These are phyloP conservation scores for Neurospora crassa DNA, from an alignment of 2,329 filamentous ascomycete species.

Conservation along the genomic window DNA sequence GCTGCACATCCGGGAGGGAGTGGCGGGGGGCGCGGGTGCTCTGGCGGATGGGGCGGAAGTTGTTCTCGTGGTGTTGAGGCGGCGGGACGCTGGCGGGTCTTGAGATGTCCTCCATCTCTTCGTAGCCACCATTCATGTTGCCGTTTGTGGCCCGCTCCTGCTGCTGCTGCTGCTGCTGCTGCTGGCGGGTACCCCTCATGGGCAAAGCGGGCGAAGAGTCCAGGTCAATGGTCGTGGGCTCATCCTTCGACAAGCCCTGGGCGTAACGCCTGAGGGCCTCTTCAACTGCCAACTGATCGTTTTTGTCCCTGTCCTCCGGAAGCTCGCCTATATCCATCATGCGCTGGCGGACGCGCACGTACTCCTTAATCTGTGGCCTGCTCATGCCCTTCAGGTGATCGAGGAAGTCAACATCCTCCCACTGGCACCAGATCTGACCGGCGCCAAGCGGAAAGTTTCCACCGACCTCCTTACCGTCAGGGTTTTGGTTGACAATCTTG, in stretches of 20 bases:
- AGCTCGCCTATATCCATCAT: constrained; percentile 47
- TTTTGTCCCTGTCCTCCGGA: constrained; percentile 35
- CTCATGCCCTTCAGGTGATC: constrained; percentile 41
- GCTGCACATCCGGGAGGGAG: constrained; percentile 26
- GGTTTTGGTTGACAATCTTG: constrained; percentile 50
- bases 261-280: constrained; percentile 32
- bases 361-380: constrained; percentile 52
- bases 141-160: constrained; percentile 4
- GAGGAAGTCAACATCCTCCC: constrained; percentile 52
- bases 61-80: neutral
- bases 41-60: constrained; percentile 9
- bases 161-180: neutral
- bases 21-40: constrained; percentile 22
- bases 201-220: constrained; percentile 5
- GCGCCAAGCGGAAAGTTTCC: constrained; percentile 53
- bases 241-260: constrained; percentile 6
- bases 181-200: constrained; percentile 8
- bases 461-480: constrained; percentile 46
- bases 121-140: constrained; percentile 7
- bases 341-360: constrained; percentile 49
- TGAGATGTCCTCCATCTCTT: neutral
- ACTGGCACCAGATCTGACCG: constrained; percentile 52
- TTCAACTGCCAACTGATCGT: constrained; percentile 42
- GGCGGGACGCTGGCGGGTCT: neutral
- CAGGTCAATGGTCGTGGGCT: constrained; percentile 8